Evolutionary conservation across 2,329 filamentous ascomycete species (phyloP), one percentile per base, ranked within the genome.

Genomic region (Trichophyton verrucosum): DNA sequence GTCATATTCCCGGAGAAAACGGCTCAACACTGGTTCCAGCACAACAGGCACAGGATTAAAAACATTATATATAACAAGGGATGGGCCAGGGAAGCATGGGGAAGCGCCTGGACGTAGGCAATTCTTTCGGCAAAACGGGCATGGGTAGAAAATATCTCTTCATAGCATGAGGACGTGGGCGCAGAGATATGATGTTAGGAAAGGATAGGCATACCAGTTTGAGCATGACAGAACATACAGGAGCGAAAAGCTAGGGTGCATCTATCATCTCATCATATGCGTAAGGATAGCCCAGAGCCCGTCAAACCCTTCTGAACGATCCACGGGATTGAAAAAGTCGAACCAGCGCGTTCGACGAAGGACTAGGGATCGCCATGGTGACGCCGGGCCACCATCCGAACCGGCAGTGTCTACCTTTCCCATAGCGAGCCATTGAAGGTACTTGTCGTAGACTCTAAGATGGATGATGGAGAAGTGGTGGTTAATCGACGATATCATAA

Each of bases 401-500:
- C 62, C 56, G 22, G 61, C 67, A 66, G 65, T 68, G 9, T 61
- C 65, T 64, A 69, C 71, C 15, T 67, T 66, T 6, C 80, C 81
- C 3, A 73, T 73, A 9, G 75, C 76, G 44, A 86, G 71, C 64
- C 78, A 78, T n/a, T 80, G 76, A 38, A 84, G 68, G 68, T 86
- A 86, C 20, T 76, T 73, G 24, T 73, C 72, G 68, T 85, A 82
- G 51, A 86, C 76, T 36, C 77, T 80, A 56, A 86, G 73, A 65
- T 81, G 82, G 59, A 86, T 68, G 56, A 86, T 78, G 61, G 80
- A 78, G 63, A 85, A 75, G 65, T 86, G 83, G 70, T 84, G 82
- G 68, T 85, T 85, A 64, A 85, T 74, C 24, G 81, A 81, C 11
- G 82, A 85, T 56, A 85, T 67, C 76, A 85, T 78, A 70, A 82